These are phyloP conservation scores for Glycine tomentella DNA, from an alignment of 306 rosid genomes.

Conservation along the genomic window DNA sequence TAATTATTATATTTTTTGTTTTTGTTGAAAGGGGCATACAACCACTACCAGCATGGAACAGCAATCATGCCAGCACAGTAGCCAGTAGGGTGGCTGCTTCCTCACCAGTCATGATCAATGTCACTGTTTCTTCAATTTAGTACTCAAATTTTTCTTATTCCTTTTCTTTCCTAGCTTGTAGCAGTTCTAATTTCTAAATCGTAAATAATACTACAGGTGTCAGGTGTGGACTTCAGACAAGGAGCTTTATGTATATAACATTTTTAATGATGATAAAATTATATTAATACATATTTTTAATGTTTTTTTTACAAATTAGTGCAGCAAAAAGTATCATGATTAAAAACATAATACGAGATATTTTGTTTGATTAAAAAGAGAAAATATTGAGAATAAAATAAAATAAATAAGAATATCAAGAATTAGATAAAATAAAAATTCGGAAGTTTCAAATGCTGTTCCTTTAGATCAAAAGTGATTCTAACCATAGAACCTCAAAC, in stretches of 20 bases:
- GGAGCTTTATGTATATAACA: not conserved
- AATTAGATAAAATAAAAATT: no score
- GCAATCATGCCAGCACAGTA: not conserved
- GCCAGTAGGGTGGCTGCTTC: not conserved
- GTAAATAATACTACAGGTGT: not conserved
- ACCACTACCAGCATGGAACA: not conserved
- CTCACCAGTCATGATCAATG: not conserved
- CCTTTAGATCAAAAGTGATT: no score
- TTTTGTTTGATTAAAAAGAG: no score
- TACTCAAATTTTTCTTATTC: not conserved
- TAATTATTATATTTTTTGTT: not conserved
- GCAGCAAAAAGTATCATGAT: not conserved
- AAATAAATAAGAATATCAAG: no score
- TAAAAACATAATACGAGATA: no score
- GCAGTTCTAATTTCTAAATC: not conserved
- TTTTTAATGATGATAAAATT: not conserved
- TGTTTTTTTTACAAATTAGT: not conserved
- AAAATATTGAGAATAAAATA: no score
- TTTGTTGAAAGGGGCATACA: not conserved
- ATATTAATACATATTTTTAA: not conserved
- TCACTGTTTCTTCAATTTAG: slow-evolving; percentile 10
- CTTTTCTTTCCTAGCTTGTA: not conserved
- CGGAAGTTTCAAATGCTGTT: no score
- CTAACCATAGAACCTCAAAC: no score
- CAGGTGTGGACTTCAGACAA: not conserved